Percentiles rank a stretch among this genome's conserved stretches.
These are phyloP conservation scores for Trichoderma semiorbis DNA, from an alignment of 2,329 filamentous ascomycete genomes.

Conservation along the genomic window DNA sequence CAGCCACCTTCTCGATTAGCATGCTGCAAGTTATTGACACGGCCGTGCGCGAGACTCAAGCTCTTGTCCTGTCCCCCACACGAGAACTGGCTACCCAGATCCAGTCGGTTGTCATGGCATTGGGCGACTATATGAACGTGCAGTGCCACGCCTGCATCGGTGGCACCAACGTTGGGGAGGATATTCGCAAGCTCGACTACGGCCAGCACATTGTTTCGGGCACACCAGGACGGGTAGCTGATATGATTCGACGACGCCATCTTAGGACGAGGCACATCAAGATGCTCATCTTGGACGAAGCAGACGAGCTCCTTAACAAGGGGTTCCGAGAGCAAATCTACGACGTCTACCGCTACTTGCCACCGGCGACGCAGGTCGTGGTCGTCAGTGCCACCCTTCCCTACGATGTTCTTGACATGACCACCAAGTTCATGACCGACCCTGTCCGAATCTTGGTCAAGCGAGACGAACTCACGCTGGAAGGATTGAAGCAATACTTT, in stretches of 20 bases:
- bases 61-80: conserved; percentile 90
- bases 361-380: conserved; percentile 95
- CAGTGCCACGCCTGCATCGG: conserved; percentile 99
- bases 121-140: conserved; percentile 99
- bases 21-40: conserved; percentile 96
- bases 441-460: conserved; percentile 95
- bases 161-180: conserved; percentile 95
- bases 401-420: conserved; percentile 98
- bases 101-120: conserved; percentile 96
- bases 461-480: conserved; percentile 96
- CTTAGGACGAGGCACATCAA: conserved; percentile 60
- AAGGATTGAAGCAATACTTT: conserved; percentile 98
- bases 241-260: conserved; percentile 59
- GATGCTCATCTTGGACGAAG: conserved; percentile 61
- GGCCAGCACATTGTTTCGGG: conserved; percentile 97
- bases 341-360: conserved; percentile 95
- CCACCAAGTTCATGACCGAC: conserved; percentile 99
- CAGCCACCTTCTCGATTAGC: conserved; percentile 92
- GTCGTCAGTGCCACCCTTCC: conserved; percentile 95
- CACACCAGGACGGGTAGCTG: conserved; percentile 85
- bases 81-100: conserved; percentile 97
- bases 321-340: conserved; percentile 99
- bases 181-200: conserved; percentile 95
- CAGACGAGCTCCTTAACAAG: conserved; percentile 72
- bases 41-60: conserved; percentile 86